These are phyloP conservation scores for Microbotryum intermedium DNA, from an alignment of 1,284 basidiomycete genomes.

Conservation along the genomic window DNA sequence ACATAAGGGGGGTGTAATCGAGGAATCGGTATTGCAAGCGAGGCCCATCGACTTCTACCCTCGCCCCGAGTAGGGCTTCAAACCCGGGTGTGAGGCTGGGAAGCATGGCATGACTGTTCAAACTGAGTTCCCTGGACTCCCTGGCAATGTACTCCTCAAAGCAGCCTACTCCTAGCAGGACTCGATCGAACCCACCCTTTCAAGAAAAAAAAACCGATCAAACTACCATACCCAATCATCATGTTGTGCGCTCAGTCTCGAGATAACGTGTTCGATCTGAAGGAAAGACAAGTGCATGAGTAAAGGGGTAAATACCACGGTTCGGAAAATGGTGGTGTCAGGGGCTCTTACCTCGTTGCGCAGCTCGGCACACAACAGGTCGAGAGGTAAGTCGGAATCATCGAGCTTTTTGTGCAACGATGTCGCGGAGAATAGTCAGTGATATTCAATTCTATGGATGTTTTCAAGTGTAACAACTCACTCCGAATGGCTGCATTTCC, in stretches of 20 bases:
- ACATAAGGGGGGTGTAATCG: no score
- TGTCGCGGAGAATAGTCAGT: neutral
- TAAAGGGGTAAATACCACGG: neutral
- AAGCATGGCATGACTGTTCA: no score
- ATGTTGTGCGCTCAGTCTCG: neutral
- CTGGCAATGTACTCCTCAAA: no score
- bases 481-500: no score
- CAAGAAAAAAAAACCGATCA: neutral
- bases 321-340: no score
- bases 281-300: neutral
- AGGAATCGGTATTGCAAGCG: no score
- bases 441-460: neutral
- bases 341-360: constrained; percentile 27
- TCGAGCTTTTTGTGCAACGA: constrained; percentile 23
- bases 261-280: constrained; percentile 26
- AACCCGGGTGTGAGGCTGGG: no score
- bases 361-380: constrained; percentile 33
- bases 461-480: neutral
- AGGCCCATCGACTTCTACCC: no score
- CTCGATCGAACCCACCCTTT: no score
- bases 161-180: no score
- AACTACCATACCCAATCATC: constrained; percentile 4
- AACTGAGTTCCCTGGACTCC: no score
- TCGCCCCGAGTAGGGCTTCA: no score
- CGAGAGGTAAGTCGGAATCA: constrained; percentile 32